Evolutionary conservation across 2,329 filamentous ascomycete species (phyloP).

Genomic region (Aspergillus sp.): DNA sequence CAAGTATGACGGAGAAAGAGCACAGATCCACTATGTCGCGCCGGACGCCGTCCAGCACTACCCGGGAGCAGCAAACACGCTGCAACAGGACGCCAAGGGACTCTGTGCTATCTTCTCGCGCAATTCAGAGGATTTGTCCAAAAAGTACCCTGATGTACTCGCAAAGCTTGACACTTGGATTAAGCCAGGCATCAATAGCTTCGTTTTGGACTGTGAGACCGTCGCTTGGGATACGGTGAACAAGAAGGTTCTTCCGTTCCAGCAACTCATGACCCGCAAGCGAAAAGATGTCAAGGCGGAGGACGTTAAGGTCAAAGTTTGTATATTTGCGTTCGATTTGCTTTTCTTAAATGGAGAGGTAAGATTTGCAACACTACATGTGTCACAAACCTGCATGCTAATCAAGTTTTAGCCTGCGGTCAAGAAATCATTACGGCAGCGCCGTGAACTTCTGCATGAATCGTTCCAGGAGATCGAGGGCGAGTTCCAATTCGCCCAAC

Average conservation of each 20-base stretch:
- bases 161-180: constrained; percentile 84
- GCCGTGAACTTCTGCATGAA: constrained; percentile 64
- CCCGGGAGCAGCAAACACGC: constrained; percentile 54
- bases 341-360: constrained; percentile 86
- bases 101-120: constrained; percentile 92
- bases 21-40: constrained; percentile 96
- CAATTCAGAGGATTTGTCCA: constrained; percentile 93
- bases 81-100: constrained; percentile 61
- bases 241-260: constrained; percentile 95
- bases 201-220: constrained; percentile 97
- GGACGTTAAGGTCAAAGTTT: constrained; percentile 94
- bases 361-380: constrained; percentile 11
- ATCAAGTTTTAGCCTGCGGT: constrained; percentile 56
- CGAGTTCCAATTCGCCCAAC: constrained; percentile 84
- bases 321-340: constrained; percentile 92
- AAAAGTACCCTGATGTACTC: constrained; percentile 95
- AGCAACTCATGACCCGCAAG: constrained; percentile 96
- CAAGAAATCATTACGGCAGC: constrained; percentile 76
- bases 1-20: constrained; percentile 96
- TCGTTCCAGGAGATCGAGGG: constrained; percentile 76
- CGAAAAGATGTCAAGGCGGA: constrained; percentile 94
- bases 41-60: constrained; percentile 68
- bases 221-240: constrained; percentile 92
- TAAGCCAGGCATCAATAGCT: constrained; percentile 81
- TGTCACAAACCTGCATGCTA: background rate